Base-by-base conservation (phyloP, 192 early-diverging fungal species). In the Gamsiella multidivaricata region DNA sequence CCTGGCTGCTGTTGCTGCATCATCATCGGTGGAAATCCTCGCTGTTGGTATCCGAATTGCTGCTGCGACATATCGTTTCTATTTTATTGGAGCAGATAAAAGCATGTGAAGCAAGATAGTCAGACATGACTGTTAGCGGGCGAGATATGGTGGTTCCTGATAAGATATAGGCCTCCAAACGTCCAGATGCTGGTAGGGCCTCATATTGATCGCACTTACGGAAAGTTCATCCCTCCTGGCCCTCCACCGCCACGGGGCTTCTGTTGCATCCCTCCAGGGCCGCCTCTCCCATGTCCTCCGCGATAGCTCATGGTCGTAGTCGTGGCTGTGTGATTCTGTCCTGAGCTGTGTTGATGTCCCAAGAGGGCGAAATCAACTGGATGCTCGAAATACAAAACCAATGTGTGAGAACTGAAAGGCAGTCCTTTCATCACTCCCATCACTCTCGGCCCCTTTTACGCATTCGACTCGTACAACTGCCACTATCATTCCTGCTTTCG, bases 21-120 rank as follows among this genome's bases (percentile, higher is more conserved):
- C 53, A 65, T 59, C 31, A 57, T 65, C 1, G 65, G 65, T 26
- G 65, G 57, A 26, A 58, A 78, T 5, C 60, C 59, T 11, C 74
- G 74, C 9, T 69, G 65, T 46, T 68, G 74, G 25, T 69, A 78
- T 31, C 74, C 74, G 52, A 69, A 69, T 15, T 62, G 69, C 28
- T 66, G 63, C 28, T 59, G 63, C 32, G 55, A 45, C 65, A 69
- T 69, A 15, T 78, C 74, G 20, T 62, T 62, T 28, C 74, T 78
- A 69, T 43, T 20, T 7, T 8, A 51, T 33, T 23, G 46, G 46
- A 42, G 29, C 18, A 45, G 1, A 61, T 5, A 47, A 17, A 61
- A 49, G 31, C 26, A 9, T 11, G 60, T 51, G 12, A 20, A 34
- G 33, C 33, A 43, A 36, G 11, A 32, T 20, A 8, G 54, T 41